Evolutionary conservation across 164 flowering plant genomes (phyloP), one percentile per base, ranked within the genome.

Genomic region (Vitis cinerea): DNA sequence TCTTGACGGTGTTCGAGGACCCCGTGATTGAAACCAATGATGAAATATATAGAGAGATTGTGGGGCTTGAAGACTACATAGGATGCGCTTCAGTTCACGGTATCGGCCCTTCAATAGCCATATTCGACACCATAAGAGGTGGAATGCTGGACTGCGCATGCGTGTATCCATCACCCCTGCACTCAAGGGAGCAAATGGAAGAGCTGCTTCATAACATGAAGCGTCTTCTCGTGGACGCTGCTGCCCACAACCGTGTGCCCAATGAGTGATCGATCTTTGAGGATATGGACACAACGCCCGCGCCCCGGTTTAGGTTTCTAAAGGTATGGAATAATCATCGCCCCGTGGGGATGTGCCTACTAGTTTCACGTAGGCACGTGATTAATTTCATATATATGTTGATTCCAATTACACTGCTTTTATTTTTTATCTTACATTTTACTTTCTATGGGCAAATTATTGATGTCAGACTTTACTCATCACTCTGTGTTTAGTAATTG

Each of bases 41-140:
- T 3, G 78, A 77, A 10, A 49, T 30, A 58, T 74, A 63, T 14
- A 17, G 37, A 29, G 77, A 73, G 13, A 9, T 86, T 0, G 44
- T 37, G 44, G 93, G 91, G 2, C 55, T 90, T 19, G 83, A 80
- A 67, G 93, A 88, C 67, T 90, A 80, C 70, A 16, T 88, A 2
- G 90, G 90, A 0, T 90, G 93, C 58, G 81, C 93, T n/a, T 87
- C 96, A 1, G 75, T 77, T 55, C 96, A 90, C 51, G 90, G 91
- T 9, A 72, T 88, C 0, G 93, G 96, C 15, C 93, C 93, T 0
- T 87, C 96, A 3, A 67, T 88, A 2, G 91, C 86, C 3, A 59
- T 88, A 6, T 88, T 88, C 61, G 93, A 88, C 76, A 88, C 90
- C 0, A 70, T 88, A 3, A 63, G 84, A 30, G 73, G 85, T 65